Evolutionary conservation across 306 rosid genomes (phyloP).

Genomic region (Vigna reflexopilosa): DNA sequence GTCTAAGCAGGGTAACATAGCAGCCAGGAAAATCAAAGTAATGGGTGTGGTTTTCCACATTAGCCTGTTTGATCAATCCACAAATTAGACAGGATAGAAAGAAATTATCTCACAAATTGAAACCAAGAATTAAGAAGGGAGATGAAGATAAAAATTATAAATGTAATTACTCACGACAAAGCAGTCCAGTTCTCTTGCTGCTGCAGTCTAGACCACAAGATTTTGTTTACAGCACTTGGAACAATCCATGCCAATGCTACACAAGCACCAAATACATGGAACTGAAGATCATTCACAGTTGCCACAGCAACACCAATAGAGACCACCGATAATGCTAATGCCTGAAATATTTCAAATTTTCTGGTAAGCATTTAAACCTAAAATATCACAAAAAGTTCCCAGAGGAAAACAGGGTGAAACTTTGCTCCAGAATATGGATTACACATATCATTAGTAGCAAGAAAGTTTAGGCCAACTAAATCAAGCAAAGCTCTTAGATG

Average conservation of each 20-base stretch:
- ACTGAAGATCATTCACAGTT: conserved; percentile 83
- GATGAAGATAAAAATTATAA: background rate
- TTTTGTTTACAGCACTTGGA: conserved; percentile 70
- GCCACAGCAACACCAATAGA: conserved; percentile 87
- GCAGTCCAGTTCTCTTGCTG: conserved; percentile 95
- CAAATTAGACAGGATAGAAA: conserved; percentile 14
- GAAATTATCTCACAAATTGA: background rate
- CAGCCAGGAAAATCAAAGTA: conserved; percentile 69
- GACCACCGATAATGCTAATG: conserved; percentile 68
- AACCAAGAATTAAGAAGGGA: background rate
- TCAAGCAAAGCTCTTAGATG: background rate
- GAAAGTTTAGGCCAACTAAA: background rate
- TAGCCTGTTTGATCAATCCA: conserved; percentile 57
- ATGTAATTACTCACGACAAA: conserved; percentile 63
- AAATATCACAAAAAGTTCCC: background rate
- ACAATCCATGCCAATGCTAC: conserved; percentile 85
- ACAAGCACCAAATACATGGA: conserved; percentile 79
- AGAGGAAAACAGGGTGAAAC: background rate
- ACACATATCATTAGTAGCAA: background rate
- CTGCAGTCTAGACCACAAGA: conserved; percentile 88
- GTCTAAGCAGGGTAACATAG: conserved; percentile 52
- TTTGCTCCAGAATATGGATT: conserved; percentile 11
- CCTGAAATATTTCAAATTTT: conserved; percentile 60
- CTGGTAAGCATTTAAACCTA: background rate
- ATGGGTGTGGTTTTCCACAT: conserved; percentile 96